Conservation (phyloP, 192 early-diverging fungal genomes). For the Entomortierella beljakovae region DNA sequence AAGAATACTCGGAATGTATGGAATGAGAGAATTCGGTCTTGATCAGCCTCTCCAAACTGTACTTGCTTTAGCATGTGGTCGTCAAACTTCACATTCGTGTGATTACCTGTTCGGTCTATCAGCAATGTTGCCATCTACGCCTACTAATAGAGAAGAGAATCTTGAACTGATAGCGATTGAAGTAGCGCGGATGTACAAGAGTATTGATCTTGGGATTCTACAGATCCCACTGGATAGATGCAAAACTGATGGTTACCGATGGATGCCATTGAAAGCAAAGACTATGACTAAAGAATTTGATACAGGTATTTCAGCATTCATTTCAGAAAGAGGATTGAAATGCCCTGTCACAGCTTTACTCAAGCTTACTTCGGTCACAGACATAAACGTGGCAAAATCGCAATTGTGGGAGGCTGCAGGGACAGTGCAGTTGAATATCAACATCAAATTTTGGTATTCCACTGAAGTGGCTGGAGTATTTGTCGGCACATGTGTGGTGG, state of each 20-base stretch:
- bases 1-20: not conserved
- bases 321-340: not conserved
- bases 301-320: conserved; percentile 6
- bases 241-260: conserved; percentile 8
- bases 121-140: conserved; percentile 4
- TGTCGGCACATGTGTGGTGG: too few relatives aligned
- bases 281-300: not conserved
- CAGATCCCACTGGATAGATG: conserved; percentile 1
- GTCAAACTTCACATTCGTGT: conserved; percentile 10
- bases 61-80: not conserved
- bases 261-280: conserved; percentile 10
- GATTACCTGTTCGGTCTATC: conserved; percentile 22
- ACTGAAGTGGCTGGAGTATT: too few relatives aligned
- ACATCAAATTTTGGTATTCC: too few relatives aligned
- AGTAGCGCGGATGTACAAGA: conserved; percentile 2
- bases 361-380: conserved; percentile 15
- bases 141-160: conserved; percentile 2
- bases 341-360: conserved; percentile 4
- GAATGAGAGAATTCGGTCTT: not conserved
- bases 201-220: conserved; percentile 13
- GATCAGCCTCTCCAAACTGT: not conserved
- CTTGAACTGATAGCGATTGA: conserved; percentile 10
- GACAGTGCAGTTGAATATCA: too few relatives aligned
- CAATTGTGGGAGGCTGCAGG: too few relatives aligned
- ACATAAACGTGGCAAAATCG: too few relatives aligned